Percentiles rank a stretch among this genome's conserved stretches.
phyloP scores from a whole-genome alignment of 2,329 filamentous ascomycete genomes.

The Blumeriella jaapii region DNA sequence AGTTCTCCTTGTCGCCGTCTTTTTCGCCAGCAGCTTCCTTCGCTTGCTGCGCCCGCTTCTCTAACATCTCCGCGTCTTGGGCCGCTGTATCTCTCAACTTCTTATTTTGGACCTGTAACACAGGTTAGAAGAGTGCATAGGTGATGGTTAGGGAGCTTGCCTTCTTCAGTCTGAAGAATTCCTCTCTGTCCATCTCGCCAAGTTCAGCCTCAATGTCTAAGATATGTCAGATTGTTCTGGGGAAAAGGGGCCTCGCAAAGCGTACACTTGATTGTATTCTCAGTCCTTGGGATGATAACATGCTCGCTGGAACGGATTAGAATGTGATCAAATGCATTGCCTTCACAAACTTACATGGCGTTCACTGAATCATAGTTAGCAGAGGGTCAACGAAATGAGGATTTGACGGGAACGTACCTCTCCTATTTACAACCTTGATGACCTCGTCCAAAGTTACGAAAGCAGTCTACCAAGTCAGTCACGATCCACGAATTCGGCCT shows the following conservation, averaged over 20 bases:
- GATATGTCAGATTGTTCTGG: slow-evolving; percentile 5
- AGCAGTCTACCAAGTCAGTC: slow-evolving; percentile 50
- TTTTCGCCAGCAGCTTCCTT: slow-evolving; percentile 40
- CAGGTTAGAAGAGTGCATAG: slow-evolving; percentile 1
- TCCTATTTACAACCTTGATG: slow-evolving; percentile 96
- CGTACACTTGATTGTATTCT: slow-evolving; percentile 97
- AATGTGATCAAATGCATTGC: neutral
- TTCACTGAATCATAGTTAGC: slow-evolving; percentile 53
- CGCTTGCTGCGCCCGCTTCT: slow-evolving; percentile 44
- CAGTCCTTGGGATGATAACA: slow-evolving; percentile 93
- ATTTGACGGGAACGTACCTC: slow-evolving; percentile 52
- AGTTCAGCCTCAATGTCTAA: slow-evolving; percentile 93
- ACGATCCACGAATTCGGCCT: slow-evolving; percentile 7
- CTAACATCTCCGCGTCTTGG: slow-evolving; percentile 64
- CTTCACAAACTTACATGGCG: slow-evolving; percentile 56
- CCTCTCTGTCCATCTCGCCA: slow-evolving; percentile 92
- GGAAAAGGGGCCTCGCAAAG: slow-evolving; percentile 8
- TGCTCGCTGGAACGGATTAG: slow-evolving; percentile 48
- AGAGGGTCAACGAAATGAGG: slow-evolving; percentile 12
- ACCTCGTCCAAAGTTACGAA: slow-evolving; percentile 98
- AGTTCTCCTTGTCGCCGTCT: slow-evolving; percentile 30
- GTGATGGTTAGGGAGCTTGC: slow-evolving; percentile 20
- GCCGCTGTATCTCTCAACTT: slow-evolving; percentile 67
- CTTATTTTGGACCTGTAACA: slow-evolving; percentile 55
- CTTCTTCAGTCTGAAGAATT: slow-evolving; percentile 97